Evolutionary conservation across 2,329 filamentous ascomycete genomes (phyloP), one percentile per base, ranked within the genome.

Genomic region (Capronia americana): DNA sequence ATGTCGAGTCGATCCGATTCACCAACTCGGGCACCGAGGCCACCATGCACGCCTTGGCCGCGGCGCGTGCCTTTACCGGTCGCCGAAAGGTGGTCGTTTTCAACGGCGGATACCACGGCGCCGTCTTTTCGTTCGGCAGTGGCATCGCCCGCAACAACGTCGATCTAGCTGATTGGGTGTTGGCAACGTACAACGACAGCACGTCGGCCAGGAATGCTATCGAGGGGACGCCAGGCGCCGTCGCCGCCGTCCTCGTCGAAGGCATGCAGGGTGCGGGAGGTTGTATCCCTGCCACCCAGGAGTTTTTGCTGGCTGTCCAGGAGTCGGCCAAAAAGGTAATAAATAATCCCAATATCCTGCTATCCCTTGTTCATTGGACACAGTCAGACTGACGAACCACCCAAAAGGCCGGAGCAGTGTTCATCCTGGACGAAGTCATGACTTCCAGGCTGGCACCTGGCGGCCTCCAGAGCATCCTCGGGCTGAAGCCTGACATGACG

Each of bases 101-200:
- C 41, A 24, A 96, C 80, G 72, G 97, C 83, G 74, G 96, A 96
- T 1, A 95, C 94, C 87, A 98, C 70, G 85, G 86, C 2, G 85
- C 84, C 2, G 81, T 81, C 0, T 82, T 88, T 8, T n/a, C 44
- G 44, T 48, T 48, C 23, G n/a, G 23, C n/a, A 48, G 44, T 23
- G 44, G 20, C 12, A 34, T 30, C 23, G 81, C 81, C 1, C 73
- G 77, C 0, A 82, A 83, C 44, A 83, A 48, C 44, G 44, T 63
- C 54, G 79, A 75, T 72, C 69, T 1, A 74, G 51, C 51, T 1
- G 84, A 89, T 3, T 90, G 84, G 76, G 76, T 90, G 0, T 74
- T 90, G 2, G 87, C 83, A 1, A 79, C 77, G 44, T 92, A 88
- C 74, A 90, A 92, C 65, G 83, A 90, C 60, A 69, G 84, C 0